These are phyloP conservation scores for Sphaerulina vaccinii DNA, from an alignment of 2,329 filamentous ascomycete species.

Conservation along the genomic window DNA sequence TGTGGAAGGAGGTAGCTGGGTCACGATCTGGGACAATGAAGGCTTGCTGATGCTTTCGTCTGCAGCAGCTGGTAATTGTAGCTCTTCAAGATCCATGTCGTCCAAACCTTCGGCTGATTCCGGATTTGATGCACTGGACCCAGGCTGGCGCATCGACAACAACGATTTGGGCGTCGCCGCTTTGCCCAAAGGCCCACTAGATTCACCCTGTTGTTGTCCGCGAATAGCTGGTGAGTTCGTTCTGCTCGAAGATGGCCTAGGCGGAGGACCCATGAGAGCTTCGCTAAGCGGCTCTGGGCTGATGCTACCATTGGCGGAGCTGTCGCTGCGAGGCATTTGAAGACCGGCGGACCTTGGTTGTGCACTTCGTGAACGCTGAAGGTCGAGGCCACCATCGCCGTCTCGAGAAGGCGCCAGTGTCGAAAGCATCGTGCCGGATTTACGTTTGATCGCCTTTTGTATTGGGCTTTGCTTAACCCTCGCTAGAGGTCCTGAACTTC, in stretches of 20 bases:
- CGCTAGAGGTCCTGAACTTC: slow-evolving; percentile 43
- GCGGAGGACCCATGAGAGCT: slow-evolving; percentile 57
- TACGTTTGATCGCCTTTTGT: slow-evolving; percentile 60
- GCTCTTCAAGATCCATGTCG: slow-evolving; percentile 53
- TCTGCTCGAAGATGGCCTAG: slow-evolving; percentile 57
- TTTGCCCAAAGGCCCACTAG: slow-evolving; percentile 13
- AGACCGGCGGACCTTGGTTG: slow-evolving; percentile 29
- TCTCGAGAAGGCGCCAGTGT: slow-evolving; percentile 48
- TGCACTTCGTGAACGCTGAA: slow-evolving; percentile 31
- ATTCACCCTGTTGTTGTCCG: slow-evolving; percentile 47
- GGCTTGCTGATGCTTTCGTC: slow-evolving; percentile 39
- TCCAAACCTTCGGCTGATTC: neutral
- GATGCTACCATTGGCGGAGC: slow-evolving; percentile 50
- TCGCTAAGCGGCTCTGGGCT: slow-evolving; percentile 52
- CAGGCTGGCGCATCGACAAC: slow-evolving; percentile 30
- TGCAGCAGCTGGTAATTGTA: slow-evolving; percentile 71
- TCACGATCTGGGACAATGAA: slow-evolving; percentile 53
- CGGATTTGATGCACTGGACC: neutral
- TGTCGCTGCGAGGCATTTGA: slow-evolving; percentile 33
- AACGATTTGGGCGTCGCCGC: slow-evolving; percentile 38
- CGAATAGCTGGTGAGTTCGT: slow-evolving; percentile 67
- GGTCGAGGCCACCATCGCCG: slow-evolving; percentile 44
- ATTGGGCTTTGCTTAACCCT: slow-evolving; percentile 70
- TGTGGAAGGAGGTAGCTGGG: slow-evolving; percentile 42
- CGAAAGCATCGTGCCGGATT: slow-evolving; percentile 45